Percentiles rank a stretch among this genome's conserved stretches.
Evolutionary conservation across 1,284 basidiomycete genomes (phyloP).

Genomic region (Trichosporon sp.): DNA sequence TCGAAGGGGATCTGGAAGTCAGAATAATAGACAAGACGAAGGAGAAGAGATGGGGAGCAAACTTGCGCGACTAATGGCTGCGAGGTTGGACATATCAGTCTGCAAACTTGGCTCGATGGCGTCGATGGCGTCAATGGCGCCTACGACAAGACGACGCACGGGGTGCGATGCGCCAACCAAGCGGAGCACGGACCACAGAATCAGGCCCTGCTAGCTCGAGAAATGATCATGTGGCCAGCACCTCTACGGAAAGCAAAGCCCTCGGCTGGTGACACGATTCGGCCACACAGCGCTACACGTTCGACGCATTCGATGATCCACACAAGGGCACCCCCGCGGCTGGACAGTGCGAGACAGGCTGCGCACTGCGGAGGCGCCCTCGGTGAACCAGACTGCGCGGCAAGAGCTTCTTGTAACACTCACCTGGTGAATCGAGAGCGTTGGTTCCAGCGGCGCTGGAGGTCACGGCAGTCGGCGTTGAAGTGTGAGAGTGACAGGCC

Average conservation of each 20-base stretch:
- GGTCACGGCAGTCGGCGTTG: background rate
- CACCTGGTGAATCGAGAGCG: background rate
- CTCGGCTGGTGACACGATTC: background rate
- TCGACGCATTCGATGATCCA: background rate
- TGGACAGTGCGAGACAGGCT: background rate
- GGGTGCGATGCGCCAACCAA: background rate
- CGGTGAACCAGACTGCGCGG: too few relatives aligned
- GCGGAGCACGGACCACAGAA: background rate
- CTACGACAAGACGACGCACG: background rate
- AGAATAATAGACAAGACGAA: background rate
- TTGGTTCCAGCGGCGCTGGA: too few relatives aligned
- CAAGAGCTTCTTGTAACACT: background rate
- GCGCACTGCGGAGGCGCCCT: background rate
- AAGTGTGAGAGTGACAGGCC: background rate
- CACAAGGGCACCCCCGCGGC: background rate
- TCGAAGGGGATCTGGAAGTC: background rate
- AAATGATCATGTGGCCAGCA: background rate
- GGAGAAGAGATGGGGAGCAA: background rate
- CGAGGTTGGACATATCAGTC: background rate
- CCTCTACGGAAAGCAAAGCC: background rate
- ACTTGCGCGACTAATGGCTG: background rate
- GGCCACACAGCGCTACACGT: background rate
- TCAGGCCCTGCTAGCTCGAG: background rate
- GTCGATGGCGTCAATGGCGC: constrained; percentile 4
- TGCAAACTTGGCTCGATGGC: background rate